Conservation (phyloP, 2,329 filamentous ascomycete species). For the Hypomyces rosellus region DNA sequence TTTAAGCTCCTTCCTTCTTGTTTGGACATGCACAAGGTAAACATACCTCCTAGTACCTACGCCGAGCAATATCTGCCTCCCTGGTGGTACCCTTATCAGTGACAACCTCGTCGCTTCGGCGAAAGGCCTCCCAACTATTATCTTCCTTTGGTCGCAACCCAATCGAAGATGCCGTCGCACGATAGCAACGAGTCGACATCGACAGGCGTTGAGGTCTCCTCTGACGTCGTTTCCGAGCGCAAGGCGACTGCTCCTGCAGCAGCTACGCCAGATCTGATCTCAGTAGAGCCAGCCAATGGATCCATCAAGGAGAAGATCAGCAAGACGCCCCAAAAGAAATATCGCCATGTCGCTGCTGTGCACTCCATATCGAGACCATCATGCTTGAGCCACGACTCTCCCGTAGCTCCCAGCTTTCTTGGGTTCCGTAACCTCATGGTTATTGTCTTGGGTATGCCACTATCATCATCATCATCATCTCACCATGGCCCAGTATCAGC, state of each 20-base stretch:
- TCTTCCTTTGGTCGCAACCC: background rate
- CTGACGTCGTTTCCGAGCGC: conserved; percentile 23
- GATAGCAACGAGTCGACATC: conserved; percentile 34
- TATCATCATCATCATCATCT: background rate
- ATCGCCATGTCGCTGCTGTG: conserved; percentile 85
- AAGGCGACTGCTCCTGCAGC: conserved; percentile 5
- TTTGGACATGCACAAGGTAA: background rate
- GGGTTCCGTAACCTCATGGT: conserved; percentile 97
- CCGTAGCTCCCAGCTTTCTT: conserved; percentile 71
- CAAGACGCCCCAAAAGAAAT: conserved; percentile 49
- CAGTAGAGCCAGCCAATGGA: conserved; percentile 18
- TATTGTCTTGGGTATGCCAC: conserved; percentile 67
- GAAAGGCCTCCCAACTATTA: background rate
- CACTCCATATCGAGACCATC: conserved; percentile 69
- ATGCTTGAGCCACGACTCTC: conserved; percentile 78
- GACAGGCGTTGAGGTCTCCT: conserved; percentile 27
- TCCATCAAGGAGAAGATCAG: conserved; percentile 17
- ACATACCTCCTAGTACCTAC: too few relatives aligned
- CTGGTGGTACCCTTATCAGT: too few relatives aligned
- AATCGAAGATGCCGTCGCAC: conserved; percentile 13
- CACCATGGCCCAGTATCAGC: background rate
- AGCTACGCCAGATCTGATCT: conserved; percentile 20
- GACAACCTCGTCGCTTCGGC: background rate
- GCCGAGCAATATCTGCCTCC: too few relatives aligned
- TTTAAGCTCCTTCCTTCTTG: background rate